Percentiles rank a stretch among this genome's conserved stretches.
Evolutionary conservation across 352 stramenopile genomes (phyloP).

Genomic region (Globisporangium viniferum): DNA sequence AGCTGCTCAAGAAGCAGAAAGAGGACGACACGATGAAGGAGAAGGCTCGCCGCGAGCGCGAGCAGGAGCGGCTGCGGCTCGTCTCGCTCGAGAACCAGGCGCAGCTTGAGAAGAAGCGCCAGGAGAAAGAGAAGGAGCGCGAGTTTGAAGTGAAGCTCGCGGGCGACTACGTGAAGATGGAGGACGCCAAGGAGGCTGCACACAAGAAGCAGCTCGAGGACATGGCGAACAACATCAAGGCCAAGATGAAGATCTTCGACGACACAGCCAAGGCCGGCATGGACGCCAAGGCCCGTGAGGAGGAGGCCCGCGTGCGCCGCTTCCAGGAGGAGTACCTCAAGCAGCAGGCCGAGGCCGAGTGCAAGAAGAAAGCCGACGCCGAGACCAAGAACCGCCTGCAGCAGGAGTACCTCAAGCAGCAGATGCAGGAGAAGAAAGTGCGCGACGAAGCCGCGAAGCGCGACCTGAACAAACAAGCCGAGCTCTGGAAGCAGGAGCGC

Average conservation of each 20-base stretch:
- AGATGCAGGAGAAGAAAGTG: slow-evolving; percentile 73
- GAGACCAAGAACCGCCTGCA: slow-evolving; percentile 44
- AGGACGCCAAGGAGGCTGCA: slow-evolving; percentile 62
- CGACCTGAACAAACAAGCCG: slow-evolving; percentile 76
- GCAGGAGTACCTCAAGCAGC: slow-evolving; percentile 49
- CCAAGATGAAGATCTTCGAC: slow-evolving; percentile 83
- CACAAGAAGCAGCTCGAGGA: slow-evolving; percentile 63
- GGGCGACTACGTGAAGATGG: slow-evolving; percentile 69
- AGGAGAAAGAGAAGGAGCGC: slow-evolving; percentile 45
- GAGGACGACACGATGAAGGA: slow-evolving; percentile 54
- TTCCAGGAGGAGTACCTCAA: slow-evolving; percentile 68
- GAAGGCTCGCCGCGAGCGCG: slow-evolving; percentile 39
- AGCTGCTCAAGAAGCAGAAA: slow-evolving; percentile 48
- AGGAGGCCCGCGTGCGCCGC: slow-evolving; percentile 54
- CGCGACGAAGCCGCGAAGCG: slow-evolving; percentile 46
- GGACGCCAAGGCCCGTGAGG: slow-evolving; percentile 57
- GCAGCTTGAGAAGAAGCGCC: slow-evolving; percentile 57
- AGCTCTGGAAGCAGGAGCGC: slow-evolving; percentile 75
- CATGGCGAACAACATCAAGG: slow-evolving; percentile 73
- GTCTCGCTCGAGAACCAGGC: slow-evolving; percentile 65
- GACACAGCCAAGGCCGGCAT: slow-evolving; percentile 72
- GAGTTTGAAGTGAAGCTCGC: slow-evolving; percentile 66
- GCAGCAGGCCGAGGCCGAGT: slow-evolving; percentile 51
- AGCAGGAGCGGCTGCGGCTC: slow-evolving; percentile 58
- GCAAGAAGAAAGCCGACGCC: slow-evolving; percentile 51